Conservation (phyloP, 2,329 filamentous ascomycete species). For the Capronia epimyces region DNA sequence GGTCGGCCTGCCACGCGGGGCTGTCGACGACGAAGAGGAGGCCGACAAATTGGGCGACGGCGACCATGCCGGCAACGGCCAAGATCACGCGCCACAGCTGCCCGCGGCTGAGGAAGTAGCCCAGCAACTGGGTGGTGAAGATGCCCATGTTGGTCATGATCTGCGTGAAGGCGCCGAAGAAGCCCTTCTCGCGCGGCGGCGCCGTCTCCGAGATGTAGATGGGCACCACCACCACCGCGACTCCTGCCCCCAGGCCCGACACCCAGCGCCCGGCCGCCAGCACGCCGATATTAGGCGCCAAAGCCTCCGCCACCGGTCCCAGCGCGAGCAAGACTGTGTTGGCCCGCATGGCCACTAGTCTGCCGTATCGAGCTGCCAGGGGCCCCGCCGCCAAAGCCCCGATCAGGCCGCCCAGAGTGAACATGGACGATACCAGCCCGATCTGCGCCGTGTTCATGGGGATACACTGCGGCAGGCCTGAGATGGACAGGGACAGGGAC, state of each 20-base stretch:
- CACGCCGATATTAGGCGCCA: slow-evolving; percentile 61
- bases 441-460: slow-evolving; percentile 78
- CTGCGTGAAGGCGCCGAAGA: slow-evolving; percentile 82
- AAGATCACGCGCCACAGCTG: slow-evolving; percentile 80
- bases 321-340: slow-evolving; percentile 70
- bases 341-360: slow-evolving; percentile 69
- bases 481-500: slow-evolving; percentile 68
- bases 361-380: slow-evolving; percentile 67
- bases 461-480: slow-evolving; percentile 71
- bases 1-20: slow-evolving; percentile 73
- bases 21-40: slow-evolving; percentile 79
- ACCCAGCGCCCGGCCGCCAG: slow-evolving; percentile 71
- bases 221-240: slow-evolving; percentile 85
- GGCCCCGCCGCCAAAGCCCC: slow-evolving; percentile 78
- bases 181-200: slow-evolving; percentile 66
- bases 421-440: slow-evolving; percentile 85
- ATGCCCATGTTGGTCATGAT: slow-evolving; percentile 93
- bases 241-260: slow-evolving; percentile 78
- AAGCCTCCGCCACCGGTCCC: slow-evolving; percentile 69
- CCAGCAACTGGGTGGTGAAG: slow-evolving; percentile 71
- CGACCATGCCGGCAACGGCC: slow-evolving; percentile 64
- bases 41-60: slow-evolving; percentile 60
- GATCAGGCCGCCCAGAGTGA: slow-evolving; percentile 79
- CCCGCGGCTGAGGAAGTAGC: slow-evolving; percentile 78
- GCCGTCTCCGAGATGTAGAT: slow-evolving; percentile 92